Base-by-base conservation (phyloP, 2,329 filamentous ascomycete genomes). In the Claviceps africana region DNA sequence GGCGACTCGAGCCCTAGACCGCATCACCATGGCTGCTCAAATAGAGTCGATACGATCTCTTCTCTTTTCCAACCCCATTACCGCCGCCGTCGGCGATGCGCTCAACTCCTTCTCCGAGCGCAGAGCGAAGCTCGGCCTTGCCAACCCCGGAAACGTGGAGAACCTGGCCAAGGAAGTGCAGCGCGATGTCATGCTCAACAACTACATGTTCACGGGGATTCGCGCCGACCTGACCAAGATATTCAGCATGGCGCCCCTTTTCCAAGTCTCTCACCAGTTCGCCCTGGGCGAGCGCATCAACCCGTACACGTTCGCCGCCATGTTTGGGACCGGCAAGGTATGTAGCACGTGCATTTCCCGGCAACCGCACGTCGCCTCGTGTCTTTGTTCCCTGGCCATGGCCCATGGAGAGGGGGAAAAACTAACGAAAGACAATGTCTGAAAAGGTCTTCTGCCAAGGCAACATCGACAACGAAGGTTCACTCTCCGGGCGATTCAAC, bases 261-360 rank as follows among this genome's bases (percentile, higher is more conserved):
- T 98, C 78, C 91, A 97, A 72, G 86, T 96, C 61, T 96, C 91
- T 59, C 93, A 98, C 74, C 88, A 93, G 62, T 93, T 98, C 69
- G 85, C 91, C 52, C 88, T 96, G 81, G 91, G 93, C 61, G 88
- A 95, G 71, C 83, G 86, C 60, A 77, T 95, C 68, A 90, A 90
- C 67, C 93, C 93, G 39, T 98, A 98, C 72, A 88, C 88, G 52
- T 95, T 97, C 72, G 88, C 89, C 60, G 88, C 87, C 58, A 81
- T 98, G 65, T 96, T 93, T 68, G 93, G 93, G 61, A 95, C 87
- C 59, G 86, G 85, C 70, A 91, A 88, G 78, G 91, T 96, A 71
- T 55, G 60, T 52, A 46, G 40, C 48, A 22, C 17, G 47, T 45
- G 40, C 10, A 19, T 5, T 13, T 22, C 5, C 15, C 28, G 48